Evolutionary conservation across 208 protist genomes (phyloP).

Genomic region (Trypanosoma avium): DNA sequence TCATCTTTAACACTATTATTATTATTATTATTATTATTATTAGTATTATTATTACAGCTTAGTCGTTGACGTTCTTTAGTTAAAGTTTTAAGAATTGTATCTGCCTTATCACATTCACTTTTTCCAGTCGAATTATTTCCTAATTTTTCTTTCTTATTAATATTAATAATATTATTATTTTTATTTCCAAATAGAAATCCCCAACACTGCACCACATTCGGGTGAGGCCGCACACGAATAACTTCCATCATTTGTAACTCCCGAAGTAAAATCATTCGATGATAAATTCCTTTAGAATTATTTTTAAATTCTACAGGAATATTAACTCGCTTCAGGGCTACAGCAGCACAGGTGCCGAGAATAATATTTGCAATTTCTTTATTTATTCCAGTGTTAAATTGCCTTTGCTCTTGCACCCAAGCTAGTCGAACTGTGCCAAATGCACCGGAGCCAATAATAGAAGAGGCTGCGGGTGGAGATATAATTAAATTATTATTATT

Average conservation of each 20-base stretch:
- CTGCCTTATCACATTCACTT: no score
- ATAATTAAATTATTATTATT: not conserved
- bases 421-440: slow-evolving; percentile 33
- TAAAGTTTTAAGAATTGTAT: slow-evolving; percentile 8
- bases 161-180: not conserved
- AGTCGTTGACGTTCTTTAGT: not conserved
- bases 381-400: not conserved
- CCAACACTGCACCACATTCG: slow-evolving; percentile 46
- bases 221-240: slow-evolving; percentile 31
- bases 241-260: slow-evolving; percentile 32
- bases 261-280: slow-evolving; percentile 19
- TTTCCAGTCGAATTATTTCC: no score
- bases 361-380: not conserved
- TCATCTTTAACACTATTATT: not conserved
- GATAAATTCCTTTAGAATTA: no score
- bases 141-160: not conserved
- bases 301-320: no score
- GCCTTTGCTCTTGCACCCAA: slow-evolving; percentile 26
- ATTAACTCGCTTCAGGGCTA: slow-evolving; percentile 33
- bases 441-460: slow-evolving; percentile 24
- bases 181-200: slow-evolving; percentile 30
- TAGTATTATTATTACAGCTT: not conserved
- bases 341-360: slow-evolving; percentile 19
- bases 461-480: not conserved
- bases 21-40: not conserved